Evolutionary conservation across 768 basidiomycete genomes (phyloP).

Genomic region (Rhizopogon vesiculosus): DNA sequence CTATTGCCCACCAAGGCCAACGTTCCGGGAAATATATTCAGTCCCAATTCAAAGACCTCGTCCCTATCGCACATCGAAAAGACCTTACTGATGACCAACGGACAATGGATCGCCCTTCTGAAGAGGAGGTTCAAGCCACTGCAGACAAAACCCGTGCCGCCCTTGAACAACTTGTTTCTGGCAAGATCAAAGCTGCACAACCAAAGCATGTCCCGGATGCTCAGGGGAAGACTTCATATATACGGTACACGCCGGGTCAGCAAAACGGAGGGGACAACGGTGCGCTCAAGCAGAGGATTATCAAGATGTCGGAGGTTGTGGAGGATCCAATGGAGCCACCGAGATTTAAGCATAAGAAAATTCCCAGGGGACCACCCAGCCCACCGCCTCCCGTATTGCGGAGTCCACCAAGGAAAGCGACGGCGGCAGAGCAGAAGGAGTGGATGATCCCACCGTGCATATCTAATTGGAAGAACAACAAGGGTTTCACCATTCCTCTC

Average conservation of each 20-base stretch:
- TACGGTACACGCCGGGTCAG: conserved; percentile 95
- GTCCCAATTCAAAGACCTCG: conserved; percentile 96
- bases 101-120: conserved; percentile 87
- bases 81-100: conserved; percentile 76
- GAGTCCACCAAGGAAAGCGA: conserved; percentile 93
- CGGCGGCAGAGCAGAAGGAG: conserved; percentile 96
- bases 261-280: conserved; percentile 60
- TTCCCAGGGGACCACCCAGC: conserved; percentile 92
- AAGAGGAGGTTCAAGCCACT: conserved; percentile 88
- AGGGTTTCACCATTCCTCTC: conserved; percentile 98
- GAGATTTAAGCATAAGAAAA: conserved; percentile 98
- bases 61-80: conserved; percentile 84
- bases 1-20: conserved; percentile 94
- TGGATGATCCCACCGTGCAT: conserved; percentile 99
- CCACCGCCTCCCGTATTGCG: conserved; percentile 95
- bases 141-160: conserved; percentile 88
- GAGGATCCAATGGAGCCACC: conserved; percentile 98
- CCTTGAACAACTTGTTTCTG: conserved; percentile 88
- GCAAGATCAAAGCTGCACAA: conserved; percentile 98
- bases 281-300: conserved; percentile 84
- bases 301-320: conserved; percentile 98
- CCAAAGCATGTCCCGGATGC: conserved; percentile 90
- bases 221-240: conserved; percentile 81
- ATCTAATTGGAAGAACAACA: conserved; percentile 99
- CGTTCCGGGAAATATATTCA: conserved; percentile 82